Conservation (phyloP, 345 rosid species). For the Reutealis trisperma region DNA sequence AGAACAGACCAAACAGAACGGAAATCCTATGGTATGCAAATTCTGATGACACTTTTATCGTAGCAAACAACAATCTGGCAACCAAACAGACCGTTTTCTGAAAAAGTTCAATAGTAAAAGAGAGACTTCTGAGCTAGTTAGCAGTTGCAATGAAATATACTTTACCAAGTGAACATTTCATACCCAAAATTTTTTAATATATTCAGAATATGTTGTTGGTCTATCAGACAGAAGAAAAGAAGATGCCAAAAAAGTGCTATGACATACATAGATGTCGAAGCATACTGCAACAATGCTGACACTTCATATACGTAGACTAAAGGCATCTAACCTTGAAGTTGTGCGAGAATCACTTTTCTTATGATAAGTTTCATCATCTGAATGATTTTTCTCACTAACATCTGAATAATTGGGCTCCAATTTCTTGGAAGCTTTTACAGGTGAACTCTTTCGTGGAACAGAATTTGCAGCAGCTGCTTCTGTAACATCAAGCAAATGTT, state of each 20-base stretch:
- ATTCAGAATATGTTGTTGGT: background rate
- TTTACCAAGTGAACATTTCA: slow-evolving; percentile 2
- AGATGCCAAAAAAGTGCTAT: background rate
- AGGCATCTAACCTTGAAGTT: slow-evolving; percentile 61
- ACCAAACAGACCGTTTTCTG: background rate
- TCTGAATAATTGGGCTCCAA: slow-evolving; percentile 46
- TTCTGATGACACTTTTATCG: background rate
- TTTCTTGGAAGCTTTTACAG: slow-evolving; percentile 54
- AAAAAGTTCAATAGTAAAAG: background rate
- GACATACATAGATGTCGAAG: too few species aligned
- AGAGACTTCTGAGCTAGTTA: background rate
- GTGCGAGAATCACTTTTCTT: slow-evolving; percentile 49
- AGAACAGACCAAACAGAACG: background rate
- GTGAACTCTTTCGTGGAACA: slow-evolving; percentile 42
- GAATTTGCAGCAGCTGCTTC: slow-evolving; percentile 57
- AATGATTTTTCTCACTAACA: slow-evolving; percentile 45
- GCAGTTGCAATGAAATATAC: background rate
- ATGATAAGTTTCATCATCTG: slow-evolving; percentile 46
- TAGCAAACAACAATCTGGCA: slow-evolving; percentile 1
- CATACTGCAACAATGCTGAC: background rate
- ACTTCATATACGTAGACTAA: background rate
- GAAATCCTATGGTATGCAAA: background rate
- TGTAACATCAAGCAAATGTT: slow-evolving; percentile 80
- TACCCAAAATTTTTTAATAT: background rate
- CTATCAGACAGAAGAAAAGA: background rate